Conservation (phyloP, 768 basidiomycete species). For the Termitomyces sp. region DNA sequence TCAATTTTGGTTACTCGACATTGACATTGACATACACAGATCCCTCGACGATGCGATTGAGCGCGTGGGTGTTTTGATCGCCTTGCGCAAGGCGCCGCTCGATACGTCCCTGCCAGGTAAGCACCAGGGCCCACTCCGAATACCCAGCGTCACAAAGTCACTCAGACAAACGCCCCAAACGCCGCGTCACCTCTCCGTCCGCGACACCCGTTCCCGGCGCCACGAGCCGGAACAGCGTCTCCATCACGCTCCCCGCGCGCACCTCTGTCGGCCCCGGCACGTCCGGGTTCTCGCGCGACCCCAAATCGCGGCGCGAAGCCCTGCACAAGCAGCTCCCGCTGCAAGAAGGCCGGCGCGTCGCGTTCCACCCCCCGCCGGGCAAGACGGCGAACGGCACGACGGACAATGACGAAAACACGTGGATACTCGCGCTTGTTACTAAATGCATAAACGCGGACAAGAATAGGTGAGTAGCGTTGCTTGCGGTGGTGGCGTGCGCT, state of each 20-base stretch:
- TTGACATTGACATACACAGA: no score
- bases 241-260: conserved; percentile 54
- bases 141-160: no score
- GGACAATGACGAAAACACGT: conserved; percentile 52
- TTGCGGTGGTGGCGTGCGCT: background rate
- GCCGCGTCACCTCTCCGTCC: conserved; percentile 66
- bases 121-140: background rate
- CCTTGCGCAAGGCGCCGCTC: conserved; percentile 59
- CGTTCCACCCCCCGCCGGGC: conserved; percentile 66
- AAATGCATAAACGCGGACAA: conserved; percentile 70
- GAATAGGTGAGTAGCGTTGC: conserved; percentile 41
- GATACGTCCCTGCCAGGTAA: conserved; percentile 56
- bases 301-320: conserved; percentile 62
- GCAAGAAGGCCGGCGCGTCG: conserved; percentile 72
- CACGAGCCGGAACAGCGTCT: conserved; percentile 38
- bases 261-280: conserved; percentile 54
- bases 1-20: no score
- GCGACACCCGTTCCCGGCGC: conserved; percentile 43
- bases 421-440: conserved; percentile 78
- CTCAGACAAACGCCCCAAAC: conserved; percentile 80
- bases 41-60: conserved; percentile 72
- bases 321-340: conserved; percentile 60
- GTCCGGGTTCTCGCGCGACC: conserved; percentile 52
- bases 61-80: conserved; percentile 62
- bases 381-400: conserved; percentile 36